Evolutionary conservation across 2,329 filamentous ascomycete genomes (phyloP).

Genomic region (Macrophomina tecta): DNA sequence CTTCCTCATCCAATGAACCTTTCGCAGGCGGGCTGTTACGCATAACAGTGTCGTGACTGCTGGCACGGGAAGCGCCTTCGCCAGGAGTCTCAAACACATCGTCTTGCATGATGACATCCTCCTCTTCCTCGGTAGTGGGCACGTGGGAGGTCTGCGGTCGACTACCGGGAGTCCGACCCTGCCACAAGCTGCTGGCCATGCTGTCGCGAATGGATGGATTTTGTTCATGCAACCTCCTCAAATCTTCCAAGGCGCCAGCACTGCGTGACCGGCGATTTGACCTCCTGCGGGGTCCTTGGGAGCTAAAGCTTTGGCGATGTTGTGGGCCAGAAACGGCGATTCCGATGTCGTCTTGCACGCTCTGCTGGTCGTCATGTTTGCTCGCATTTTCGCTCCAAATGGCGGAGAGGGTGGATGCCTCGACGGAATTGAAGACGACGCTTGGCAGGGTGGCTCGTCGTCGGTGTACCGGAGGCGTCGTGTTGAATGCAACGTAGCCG

Average conservation of each 20-base stretch:
- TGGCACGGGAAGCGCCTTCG: constrained; percentile 3
- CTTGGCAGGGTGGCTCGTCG: constrained; percentile 46
- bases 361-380: constrained; percentile 39
- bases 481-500: constrained; percentile 43
- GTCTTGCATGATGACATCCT: constrained; percentile 31
- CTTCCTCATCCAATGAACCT: constrained; percentile 27
- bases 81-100: constrained; percentile 16
- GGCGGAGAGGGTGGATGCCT: constrained; percentile 38
- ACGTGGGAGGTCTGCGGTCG: constrained; percentile 15
- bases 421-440: constrained; percentile 35
- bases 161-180: background rate
- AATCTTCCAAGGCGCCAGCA: constrained; percentile 43
- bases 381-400: constrained; percentile 35
- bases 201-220: constrained; percentile 39
- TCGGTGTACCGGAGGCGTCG: constrained; percentile 35
- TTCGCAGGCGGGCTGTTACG: background rate
- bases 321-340: constrained; percentile 44
- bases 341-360: constrained; percentile 42
- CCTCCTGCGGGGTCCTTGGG: constrained; percentile 31
- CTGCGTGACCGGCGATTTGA: constrained; percentile 44
- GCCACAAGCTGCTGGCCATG: constrained; percentile 46
- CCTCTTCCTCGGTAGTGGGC: constrained; percentile 30
- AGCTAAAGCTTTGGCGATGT: constrained; percentile 27
- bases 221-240: constrained; percentile 35
- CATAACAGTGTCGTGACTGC: constrained; percentile 3